Base-by-base conservation (phyloP, 2,329 filamentous ascomycete genomes). In the Trichoderma sp. region DNA sequence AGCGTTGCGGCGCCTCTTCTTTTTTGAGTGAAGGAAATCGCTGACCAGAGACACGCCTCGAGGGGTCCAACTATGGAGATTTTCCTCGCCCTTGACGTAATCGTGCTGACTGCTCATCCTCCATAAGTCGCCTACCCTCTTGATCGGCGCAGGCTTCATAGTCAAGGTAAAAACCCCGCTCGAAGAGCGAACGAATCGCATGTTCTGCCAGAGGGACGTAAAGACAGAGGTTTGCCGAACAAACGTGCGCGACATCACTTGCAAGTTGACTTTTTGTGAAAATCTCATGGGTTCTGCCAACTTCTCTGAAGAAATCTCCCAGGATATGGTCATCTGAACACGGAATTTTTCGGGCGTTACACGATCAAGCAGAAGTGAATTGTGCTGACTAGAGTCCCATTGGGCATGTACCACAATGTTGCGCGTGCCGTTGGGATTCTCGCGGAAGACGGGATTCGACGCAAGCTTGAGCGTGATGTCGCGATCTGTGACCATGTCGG, bases 71-170 rank as follows among this genome's bases (percentile, higher is more conserved):
- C 89, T 89, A 2, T 85, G 89, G 49, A 99, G 83, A 59, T 90
- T 86, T 79, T 99, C 96, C 80, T 99, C 94, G 67, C 96, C 96
- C 79, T 97, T 97, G 74, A 99, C 92, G 76, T 97, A 98, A 78
- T 97, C 93, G 75, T 97, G 91, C 70, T 93, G 90, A 18, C 94
- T 98, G 78, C 94, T 96, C 89, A 98, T 93, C 66, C 96, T 89
- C 96, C 96, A 99, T 14, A 99, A 84, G 77, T 99, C 96, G 3
- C 93, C 93, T 0, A 94, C 93, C 58, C 93, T 88, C 80, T 97
- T 97, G 61, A 97, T 94, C 3, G 94, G 94, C 8, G 93, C 90
- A 0, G 96, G 96, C 34, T 93, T 90, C 79, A 98, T 90, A 6
- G 90, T 90, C 60, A 98, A 83, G 1, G 92, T 94, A 80, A 97